Evolutionary conservation across 78 protist genomes (phyloP), one percentile per base, ranked within the genome.

Genomic region (Guillardia theta): DNA sequence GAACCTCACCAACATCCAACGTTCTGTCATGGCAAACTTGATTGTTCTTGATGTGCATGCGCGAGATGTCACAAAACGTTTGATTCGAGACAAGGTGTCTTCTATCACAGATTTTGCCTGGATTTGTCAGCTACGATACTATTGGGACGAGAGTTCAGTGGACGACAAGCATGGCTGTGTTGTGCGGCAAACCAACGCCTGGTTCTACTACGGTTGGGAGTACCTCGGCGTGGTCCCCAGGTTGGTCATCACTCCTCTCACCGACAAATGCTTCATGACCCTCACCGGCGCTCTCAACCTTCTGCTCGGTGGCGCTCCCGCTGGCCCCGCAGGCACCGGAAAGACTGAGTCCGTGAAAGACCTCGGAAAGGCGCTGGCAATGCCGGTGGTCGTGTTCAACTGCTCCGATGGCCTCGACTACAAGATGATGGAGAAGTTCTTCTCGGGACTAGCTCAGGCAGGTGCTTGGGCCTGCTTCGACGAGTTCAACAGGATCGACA

Each of bases 301-400:
- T 18, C 19, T 88, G 18, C 93, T 96, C 6, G 98, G 99, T 21
- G 98, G 97, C 0, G 94, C 97, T 30, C 98, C 98, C 0, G 95
- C 97, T 0, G 98, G 99, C 0, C 99, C 99, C 0, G 99, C 99
- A 0, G 99, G 99, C 9, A 97, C 99, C 6, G 99, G 99, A 18
- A 97, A 97, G 96, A 97, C 98, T 4, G 98, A 97, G 94, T 93
- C 98, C 8, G 77, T 88, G 30, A 97, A 97, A 92, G 98, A 96
- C 44, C 95, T 97, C 0, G 98, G 97, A 64, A 97, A 97, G 95
- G 95, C 95, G 4, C 93, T 97, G 43, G 97, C 95, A 4, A 58
- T 94, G 24, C 97, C 94, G 58, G 95, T 96, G 48, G 96, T 97
- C 2, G 98, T 97, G 44, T 95, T 96, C 96, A 96, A 96, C 93